These are phyloP conservation scores for Sporothrix euskadiensis DNA, from an alignment of 2,329 filamentous ascomycete species.

Conservation along the genomic window DNA sequence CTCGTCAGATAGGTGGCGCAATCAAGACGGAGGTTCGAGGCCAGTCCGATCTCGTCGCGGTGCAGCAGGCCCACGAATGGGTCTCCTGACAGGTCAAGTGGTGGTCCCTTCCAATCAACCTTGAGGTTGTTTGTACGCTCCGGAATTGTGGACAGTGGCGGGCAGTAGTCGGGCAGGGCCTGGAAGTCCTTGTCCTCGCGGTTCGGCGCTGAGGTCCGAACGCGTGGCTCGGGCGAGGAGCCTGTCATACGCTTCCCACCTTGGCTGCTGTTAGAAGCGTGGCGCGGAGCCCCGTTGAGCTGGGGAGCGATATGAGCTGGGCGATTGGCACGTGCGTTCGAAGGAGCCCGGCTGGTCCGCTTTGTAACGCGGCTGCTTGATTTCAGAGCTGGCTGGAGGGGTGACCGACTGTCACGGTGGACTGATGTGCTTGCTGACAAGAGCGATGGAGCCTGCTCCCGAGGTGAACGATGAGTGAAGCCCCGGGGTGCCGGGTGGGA, in stretches of 20 bases:
- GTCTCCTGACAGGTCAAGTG: slow-evolving; percentile 73
- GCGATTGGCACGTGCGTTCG: not conserved
- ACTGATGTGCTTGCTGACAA: not conserved
- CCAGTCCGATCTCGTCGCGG: slow-evolving; percentile 73
- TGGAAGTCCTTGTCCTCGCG: slow-evolving; percentile 82
- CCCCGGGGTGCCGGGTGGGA: slow-evolving; percentile 41
- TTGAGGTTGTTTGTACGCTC: slow-evolving; percentile 70
- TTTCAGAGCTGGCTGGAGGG: slow-evolving; percentile 19
- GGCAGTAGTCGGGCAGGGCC: slow-evolving; percentile 70
- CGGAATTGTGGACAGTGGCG: slow-evolving; percentile 65
- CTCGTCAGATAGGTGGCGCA: slow-evolving; percentile 88
- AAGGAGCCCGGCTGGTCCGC: slow-evolving; percentile 11
- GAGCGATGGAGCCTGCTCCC: slow-evolving; percentile 31
- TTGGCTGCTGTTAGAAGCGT: slow-evolving; percentile 1
- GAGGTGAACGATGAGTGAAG: slow-evolving; percentile 28
- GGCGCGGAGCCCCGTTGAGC: slow-evolving; percentile 19
- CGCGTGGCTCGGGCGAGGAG: slow-evolving; percentile 32
- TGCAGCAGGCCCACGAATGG: slow-evolving; percentile 71
- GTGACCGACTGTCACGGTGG: not conserved
- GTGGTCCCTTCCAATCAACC: slow-evolving; percentile 82
- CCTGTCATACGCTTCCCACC: slow-evolving; percentile 14
- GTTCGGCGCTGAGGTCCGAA: slow-evolving; percentile 61
- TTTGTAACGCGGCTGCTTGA: slow-evolving; percentile 27
- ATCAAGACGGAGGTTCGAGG: slow-evolving; percentile 76
- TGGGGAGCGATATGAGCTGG: slow-evolving; percentile 36